Percentiles rank a stretch among this genome's conserved stretches.
These are phyloP conservation scores for Mimosa bimucronata DNA, from an alignment of 306 rosid genomes.

Conservation along the genomic window DNA sequence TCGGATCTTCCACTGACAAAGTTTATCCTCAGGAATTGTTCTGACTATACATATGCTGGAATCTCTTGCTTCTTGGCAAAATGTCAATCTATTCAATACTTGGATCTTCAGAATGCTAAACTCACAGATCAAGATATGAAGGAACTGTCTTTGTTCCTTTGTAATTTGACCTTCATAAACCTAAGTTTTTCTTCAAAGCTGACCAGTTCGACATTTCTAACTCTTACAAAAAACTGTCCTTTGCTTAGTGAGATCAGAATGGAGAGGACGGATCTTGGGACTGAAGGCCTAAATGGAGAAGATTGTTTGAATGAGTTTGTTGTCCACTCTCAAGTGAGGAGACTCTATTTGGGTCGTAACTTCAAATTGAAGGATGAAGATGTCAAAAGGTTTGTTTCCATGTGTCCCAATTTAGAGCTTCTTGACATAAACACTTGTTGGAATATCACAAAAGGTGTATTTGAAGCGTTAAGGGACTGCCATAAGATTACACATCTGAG, in stretches of 20 bases:
- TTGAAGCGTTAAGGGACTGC: constrained; percentile 53
- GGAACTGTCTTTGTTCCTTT: constrained; percentile 50
- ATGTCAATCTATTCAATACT: constrained; percentile 48
- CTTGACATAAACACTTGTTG: constrained; percentile 52
- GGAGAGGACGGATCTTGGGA: constrained; percentile 45
- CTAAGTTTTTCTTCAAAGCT: constrained; percentile 47
- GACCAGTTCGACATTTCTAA: constrained; percentile 51
- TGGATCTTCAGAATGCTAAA: constrained; percentile 45
- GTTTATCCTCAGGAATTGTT: constrained; percentile 47
- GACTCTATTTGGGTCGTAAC: constrained; percentile 49
- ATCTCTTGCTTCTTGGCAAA: constrained; percentile 46
- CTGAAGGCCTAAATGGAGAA: background rate
- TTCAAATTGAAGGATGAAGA: constrained; percentile 26
- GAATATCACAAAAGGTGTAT: constrained; percentile 47
- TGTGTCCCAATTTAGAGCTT: constrained; percentile 54
- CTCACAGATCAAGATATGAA: constrained; percentile 45
- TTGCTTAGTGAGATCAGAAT: constrained; percentile 49
- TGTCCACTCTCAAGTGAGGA: constrained; percentile 44
- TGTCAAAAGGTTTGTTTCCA: constrained; percentile 38
- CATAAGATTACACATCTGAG: constrained; percentile 50
- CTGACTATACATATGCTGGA: constrained; percentile 45
- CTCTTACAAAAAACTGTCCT: constrained; percentile 54
- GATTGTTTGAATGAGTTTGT: constrained; percentile 12
- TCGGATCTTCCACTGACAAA: constrained; percentile 59
- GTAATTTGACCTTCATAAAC: constrained; percentile 46